Evolutionary conservation across 305 asterid species (phyloP), one percentile per base, ranked within the genome.

Genomic region (Solanum hybrid): DNA sequence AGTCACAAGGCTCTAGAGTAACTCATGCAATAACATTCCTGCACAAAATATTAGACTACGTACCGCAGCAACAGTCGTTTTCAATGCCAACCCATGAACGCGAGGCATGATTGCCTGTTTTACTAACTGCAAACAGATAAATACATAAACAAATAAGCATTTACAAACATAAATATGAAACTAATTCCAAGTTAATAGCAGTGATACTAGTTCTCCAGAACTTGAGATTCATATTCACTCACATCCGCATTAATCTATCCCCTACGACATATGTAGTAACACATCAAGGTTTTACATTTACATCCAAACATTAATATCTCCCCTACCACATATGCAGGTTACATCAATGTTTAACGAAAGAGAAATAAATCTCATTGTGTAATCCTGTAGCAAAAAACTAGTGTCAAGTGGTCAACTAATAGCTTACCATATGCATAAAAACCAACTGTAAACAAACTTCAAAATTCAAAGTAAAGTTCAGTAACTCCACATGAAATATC

Each of bases 41-140:
- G 88, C 46, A 85, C 86, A 22, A 83, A 89, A 64, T 73, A 87
- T 86, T 89, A 29, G 90, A 90, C 76, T 73, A 94, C 98, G 14
- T 97, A 97, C 99, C 88, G 98, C 99, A 87, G 99, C 99, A 91
- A 97, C 98, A 57, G 99, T 98, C 88, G 99, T 98, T 94, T 94
- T 96, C 90, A 98, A 97, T 87, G 99, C 98, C 95, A 97, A 93
- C 87, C 97, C 99, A 93, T 98, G 98, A 92, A 98, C 97, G 89
- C 98, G 99, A 86, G 99, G 98, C 93, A 97, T 87, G 90, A 98
- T 90, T 90, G 94, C 95, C 94, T 96, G 96, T 91, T 95, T 97
- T 93, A 97, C 96, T 67, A 96, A 89, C 99, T 98, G 98, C 93
- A 92, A 88, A 89, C 76, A 91, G 33, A 35, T 28, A 69, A 22